Evolutionary conservation across 768 basidiomycete genomes (phyloP).

Genomic region (Lactarius trivialis): DNA sequence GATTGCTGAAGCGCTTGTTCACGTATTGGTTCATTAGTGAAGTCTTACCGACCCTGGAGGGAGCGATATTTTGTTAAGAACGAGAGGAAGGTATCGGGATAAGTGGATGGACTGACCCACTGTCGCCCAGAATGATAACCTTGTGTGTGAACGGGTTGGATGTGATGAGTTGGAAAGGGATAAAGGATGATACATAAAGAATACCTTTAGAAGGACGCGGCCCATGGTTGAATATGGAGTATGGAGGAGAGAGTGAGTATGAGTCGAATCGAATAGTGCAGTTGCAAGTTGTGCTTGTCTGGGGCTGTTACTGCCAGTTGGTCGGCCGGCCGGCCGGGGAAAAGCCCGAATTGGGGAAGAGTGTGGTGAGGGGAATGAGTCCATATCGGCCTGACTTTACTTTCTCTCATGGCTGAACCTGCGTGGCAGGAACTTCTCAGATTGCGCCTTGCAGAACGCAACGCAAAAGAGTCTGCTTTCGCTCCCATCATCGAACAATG

Average conservation of each 20-base stretch:
- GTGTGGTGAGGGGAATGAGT: not conserved
- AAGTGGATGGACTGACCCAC: constrained; percentile 55
- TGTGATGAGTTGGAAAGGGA: constrained; percentile 13
- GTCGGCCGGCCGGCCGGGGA: not conserved
- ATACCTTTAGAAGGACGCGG: constrained; percentile 80
- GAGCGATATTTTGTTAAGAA: constrained; percentile 16
- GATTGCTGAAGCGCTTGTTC: constrained; percentile 98
- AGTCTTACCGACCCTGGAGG: constrained; percentile 88
- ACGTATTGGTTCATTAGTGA: constrained; percentile 99
- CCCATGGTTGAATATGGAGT: constrained; percentile 47
- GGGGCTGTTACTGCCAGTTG: not conserved
- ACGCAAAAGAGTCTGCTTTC: constrained; percentile 74
- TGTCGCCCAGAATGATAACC: constrained; percentile 99
- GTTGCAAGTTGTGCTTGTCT: not conserved
- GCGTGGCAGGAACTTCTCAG: constrained; percentile 80
- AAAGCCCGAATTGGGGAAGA: not conserved
- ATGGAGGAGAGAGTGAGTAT: constrained; percentile 18
- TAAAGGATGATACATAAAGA: not conserved
- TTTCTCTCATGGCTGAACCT: constrained; percentile 61
- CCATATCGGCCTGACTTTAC: constrained; percentile 3
- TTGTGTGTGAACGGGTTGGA: constrained; percentile 29
- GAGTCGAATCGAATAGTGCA: not conserved
- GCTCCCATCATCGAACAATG: constrained; percentile 89
- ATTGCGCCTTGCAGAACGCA: constrained; percentile 73
- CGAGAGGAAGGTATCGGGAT: not conserved